Conservation (phyloP, 2,329 filamentous ascomycete genomes). For the Aureobasidium sp. region DNA sequence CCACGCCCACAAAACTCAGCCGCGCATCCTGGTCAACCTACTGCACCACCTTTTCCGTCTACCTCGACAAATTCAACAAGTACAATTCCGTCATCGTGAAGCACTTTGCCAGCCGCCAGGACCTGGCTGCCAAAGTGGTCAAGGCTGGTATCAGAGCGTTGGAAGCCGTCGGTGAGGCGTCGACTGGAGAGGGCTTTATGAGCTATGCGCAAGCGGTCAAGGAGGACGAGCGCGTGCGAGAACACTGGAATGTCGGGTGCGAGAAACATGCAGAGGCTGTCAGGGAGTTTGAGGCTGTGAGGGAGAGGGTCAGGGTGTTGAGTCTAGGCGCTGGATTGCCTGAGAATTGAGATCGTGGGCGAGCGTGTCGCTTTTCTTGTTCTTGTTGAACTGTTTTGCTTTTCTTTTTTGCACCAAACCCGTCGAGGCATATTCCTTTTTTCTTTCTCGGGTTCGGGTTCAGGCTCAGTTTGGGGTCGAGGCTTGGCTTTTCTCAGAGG, state of each 20-base stretch:
- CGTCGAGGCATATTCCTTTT: background rate
- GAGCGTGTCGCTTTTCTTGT: too few relatives aligned
- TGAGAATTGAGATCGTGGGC: constrained; percentile 7
- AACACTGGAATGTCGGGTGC: constrained; percentile 51
- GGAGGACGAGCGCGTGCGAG: constrained; percentile 55
- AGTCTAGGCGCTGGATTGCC: constrained; percentile 8
- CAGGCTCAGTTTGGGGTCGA: too few relatives aligned
- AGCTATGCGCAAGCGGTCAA: constrained; percentile 43
- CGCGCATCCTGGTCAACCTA: constrained; percentile 43
- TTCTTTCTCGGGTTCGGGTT: background rate
- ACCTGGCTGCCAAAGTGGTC: constrained; percentile 30
- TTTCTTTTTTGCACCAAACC: too few relatives aligned
- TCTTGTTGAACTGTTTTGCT: too few relatives aligned
- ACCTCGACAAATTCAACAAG: constrained; percentile 44
- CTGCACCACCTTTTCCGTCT: constrained; percentile 43
- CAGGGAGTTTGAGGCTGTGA: constrained; percentile 46
- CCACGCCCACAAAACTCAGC: constrained; percentile 35
- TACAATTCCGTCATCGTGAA: constrained; percentile 46
- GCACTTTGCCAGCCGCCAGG: constrained; percentile 47
- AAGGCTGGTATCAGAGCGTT: constrained; percentile 40
- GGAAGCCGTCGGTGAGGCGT: constrained; percentile 41
- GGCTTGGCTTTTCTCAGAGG: too few relatives aligned
- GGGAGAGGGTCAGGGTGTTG: constrained; percentile 31
- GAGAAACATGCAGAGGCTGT: constrained; percentile 52
- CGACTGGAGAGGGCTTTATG: constrained; percentile 36